These are phyloP conservation scores for Aspergillus hortae DNA, from an alignment of 2,329 filamentous ascomycete species.

Conservation along the genomic window DNA sequence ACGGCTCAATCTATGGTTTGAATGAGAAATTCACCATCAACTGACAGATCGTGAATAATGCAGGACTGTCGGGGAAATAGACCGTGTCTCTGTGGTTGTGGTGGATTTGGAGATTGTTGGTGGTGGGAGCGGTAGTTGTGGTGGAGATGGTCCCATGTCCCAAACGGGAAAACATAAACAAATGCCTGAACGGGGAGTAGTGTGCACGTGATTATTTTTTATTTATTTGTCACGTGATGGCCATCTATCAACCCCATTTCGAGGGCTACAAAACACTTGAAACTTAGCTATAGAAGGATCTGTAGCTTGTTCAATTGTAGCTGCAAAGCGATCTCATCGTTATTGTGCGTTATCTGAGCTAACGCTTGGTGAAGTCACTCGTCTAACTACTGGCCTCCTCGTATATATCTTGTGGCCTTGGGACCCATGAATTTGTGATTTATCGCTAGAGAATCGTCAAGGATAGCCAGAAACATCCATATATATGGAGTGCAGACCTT, in stretches of 20 bases:
- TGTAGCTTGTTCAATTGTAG: no score
- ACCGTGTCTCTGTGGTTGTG: not conserved
- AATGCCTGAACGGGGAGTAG: not conserved
- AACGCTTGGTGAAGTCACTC: no score
- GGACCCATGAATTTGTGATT: no score
- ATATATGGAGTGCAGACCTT: no score
- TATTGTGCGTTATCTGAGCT: no score
- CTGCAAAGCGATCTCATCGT: no score
- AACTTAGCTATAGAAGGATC: not conserved
- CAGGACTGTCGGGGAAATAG: not conserved
- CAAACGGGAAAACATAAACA: constrained; percentile 1
- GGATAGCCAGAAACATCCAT: no score
- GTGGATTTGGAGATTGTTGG: not conserved
- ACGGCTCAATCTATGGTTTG: not conserved
- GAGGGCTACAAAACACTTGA: not conserved
- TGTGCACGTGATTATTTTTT: not conserved
- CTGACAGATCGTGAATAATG: not conserved
- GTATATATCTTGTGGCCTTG: no score
- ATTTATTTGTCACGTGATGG: not conserved
- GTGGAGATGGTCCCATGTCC: not conserved
- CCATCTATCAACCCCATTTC: not conserved
- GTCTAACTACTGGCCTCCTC: no score
- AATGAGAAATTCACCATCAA: not conserved
- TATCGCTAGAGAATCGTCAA: no score
- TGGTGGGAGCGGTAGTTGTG: not conserved